Evolutionary conservation across 441 rosid species (phyloP).

Genomic region (Jatropha multifida): DNA sequence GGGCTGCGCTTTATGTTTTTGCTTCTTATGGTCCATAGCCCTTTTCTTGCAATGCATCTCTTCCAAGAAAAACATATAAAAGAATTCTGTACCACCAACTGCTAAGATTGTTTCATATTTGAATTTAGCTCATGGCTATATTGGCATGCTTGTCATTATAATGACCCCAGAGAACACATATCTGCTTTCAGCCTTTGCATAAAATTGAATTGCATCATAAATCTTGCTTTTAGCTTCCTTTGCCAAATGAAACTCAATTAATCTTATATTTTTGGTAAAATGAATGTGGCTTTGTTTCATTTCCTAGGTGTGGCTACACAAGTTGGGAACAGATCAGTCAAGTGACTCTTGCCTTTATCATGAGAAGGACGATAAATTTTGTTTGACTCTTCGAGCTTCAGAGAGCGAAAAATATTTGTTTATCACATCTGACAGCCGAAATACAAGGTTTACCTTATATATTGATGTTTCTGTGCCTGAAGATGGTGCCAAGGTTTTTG

Average conservation of each 20-base stretch:
- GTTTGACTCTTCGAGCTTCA: conserved; percentile 64
- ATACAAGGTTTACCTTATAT: conserved; percentile 64
- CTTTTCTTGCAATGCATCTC: not conserved
- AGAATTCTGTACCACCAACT: not conserved
- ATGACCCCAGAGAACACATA: not conserved
- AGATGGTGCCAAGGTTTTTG: conserved; percentile 69
- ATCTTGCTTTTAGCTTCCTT: not conserved
- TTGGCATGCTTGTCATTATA: not conserved
- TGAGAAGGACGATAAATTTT: conserved; percentile 86
- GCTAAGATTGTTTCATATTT: not conserved
- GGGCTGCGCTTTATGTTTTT: too few species aligned
- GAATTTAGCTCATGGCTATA: not conserved
- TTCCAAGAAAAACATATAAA: not conserved
- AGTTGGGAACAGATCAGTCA: conserved; percentile 68
- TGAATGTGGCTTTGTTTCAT: conserved; percentile 23
- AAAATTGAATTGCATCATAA: not conserved
- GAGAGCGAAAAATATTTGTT: conserved; percentile 72
- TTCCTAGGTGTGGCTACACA: conserved; percentile 84
- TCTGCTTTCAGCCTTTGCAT: not conserved
- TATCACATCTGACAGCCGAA: conserved; percentile 71
- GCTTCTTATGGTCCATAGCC: not conserved
- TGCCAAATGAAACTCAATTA: not conserved
- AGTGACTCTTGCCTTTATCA: conserved; percentile 76
- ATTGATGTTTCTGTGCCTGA: conserved; percentile 63
- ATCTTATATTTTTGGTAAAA: not conserved